Base-by-base conservation (phyloP, 441 rosid species). In the Pelargonium australe region DNA sequence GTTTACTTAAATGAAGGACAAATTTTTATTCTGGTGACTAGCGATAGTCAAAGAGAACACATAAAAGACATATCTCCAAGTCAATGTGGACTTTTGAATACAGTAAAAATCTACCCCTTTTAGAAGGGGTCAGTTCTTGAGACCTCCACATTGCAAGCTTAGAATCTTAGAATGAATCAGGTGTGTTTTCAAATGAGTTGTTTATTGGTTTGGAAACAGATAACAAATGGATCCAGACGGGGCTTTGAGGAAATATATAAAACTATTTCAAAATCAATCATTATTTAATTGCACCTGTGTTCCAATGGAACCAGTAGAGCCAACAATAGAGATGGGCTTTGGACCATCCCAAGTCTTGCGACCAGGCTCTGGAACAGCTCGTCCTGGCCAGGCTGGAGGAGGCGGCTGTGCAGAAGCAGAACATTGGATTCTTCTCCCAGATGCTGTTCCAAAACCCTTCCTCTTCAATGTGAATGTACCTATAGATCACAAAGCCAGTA, bases 261-360 rank as follows among this genome's bases (percentile, higher is more conserved):
- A 28, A 47, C n/a, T 47, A 47, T 45, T 45, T 12, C 51, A 45
- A 45, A 45, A 12, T 45, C 13, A 7, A 45, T 45, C 13, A 45
- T 45, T 61, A 9, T 49, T 57, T 69, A 69, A 51, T 20, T 64
- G 45, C 31, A 93, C 97, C 95, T 94, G 98, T 67, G 98, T 94
- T 68, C 98, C 95, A 72, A 94, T 88, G 49, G 98, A 94, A 77
- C 97, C 97, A 70, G 97, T 94, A 28, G 98, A 94, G 68, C 98
- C 98, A 76, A 94, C 81, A 45, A 94, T 76, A 2, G 97, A 91
- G 64, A 94, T 83, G 11, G 95, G 97, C 73, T 91, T 94, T 0
- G 96, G 95, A 71, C 96, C 95, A 70, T 87, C 94, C 92, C 93
- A 87, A 68, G 84, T 82, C 80, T 75, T 86, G 37, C 81, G 84